Evolutionary conservation across 176 grass and related monocot genomes (phyloP).

Genomic region (Avena eriantha): DNA sequence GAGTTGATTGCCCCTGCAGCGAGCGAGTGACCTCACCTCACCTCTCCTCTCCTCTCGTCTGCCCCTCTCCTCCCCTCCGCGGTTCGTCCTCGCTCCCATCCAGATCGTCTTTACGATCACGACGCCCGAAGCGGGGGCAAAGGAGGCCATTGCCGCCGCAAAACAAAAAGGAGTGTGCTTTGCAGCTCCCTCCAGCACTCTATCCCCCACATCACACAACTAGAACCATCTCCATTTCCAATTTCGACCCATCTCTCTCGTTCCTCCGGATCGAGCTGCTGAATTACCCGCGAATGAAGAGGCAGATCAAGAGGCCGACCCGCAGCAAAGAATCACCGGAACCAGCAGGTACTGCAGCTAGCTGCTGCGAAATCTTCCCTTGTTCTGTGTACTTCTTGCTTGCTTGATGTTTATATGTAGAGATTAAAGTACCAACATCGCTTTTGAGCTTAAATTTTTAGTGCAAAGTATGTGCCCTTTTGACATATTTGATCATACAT

Average conservation of each 20-base stretch:
- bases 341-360: slow-evolving; percentile 45
- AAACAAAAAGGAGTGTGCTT: slow-evolving; percentile 14
- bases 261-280: neutral
- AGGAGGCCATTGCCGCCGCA: slow-evolving; percentile 41
- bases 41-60: neutral
- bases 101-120: slow-evolving; percentile 27
- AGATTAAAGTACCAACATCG: neutral
- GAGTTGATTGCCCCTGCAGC: slow-evolving; percentile 44
- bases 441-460: slow-evolving; percentile 1
- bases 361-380: neutral
- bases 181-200: neutral
- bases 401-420: slow-evolving; percentile 18
- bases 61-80: too few species aligned
- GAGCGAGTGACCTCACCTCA: neutral
- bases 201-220: neutral
- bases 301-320: slow-evolving; percentile 48
- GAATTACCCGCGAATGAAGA: slow-evolving; percentile 30
- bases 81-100: neutral
- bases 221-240: slow-evolving; percentile 37
- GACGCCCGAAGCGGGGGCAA: slow-evolving; percentile 36
- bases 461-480: slow-evolving; percentile 37
- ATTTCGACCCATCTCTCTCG: neutral
- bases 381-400: slow-evolving; percentile 7
- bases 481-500: neutral
- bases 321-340: slow-evolving; percentile 35